phyloP scores from a whole-genome alignment of 805 yeast genomes.

The Candida sakaeoensis region DNA sequence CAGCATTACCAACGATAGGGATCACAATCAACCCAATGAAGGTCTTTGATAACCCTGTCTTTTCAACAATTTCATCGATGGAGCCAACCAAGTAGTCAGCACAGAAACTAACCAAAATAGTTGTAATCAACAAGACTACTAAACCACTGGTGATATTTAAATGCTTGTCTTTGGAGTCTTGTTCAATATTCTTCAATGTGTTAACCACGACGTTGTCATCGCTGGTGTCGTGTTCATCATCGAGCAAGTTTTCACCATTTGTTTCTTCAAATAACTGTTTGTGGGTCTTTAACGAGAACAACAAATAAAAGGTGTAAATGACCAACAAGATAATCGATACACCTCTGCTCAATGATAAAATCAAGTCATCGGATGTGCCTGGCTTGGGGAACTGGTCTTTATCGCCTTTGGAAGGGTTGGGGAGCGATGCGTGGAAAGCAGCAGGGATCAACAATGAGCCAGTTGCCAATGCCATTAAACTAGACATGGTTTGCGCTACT shows the following conservation, averaged over 20 bases:
- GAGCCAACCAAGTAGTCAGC: conserved; percentile 94
- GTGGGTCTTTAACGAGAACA: conserved; percentile 90
- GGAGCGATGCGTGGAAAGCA: conserved; percentile 85
- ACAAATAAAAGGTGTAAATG: conserved; percentile 72
- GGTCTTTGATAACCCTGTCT: conserved; percentile 86
- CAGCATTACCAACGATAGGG: conserved; percentile 98
- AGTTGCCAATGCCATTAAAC: conserved; percentile 86
- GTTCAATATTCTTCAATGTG: conserved; percentile 12
- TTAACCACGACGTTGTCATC: conserved; percentile 38
- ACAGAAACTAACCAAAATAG: conserved; percentile 78
- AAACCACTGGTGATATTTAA: conserved; percentile 56
- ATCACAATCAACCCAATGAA: conserved; percentile 90
- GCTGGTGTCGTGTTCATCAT: conserved; percentile 19
- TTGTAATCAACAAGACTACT: conserved; percentile 54
- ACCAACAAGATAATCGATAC: conserved; percentile 74
- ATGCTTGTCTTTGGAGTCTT: conserved; percentile 29
- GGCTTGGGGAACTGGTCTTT: conserved; percentile 33
- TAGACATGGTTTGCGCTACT: conserved; percentile 97
- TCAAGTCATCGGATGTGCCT: conserved; percentile 39
- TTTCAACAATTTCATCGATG: conserved; percentile 81
- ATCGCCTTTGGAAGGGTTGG: conserved; percentile 33
- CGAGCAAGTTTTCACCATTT: conserved; percentile 1
- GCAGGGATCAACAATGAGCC: conserved; percentile 92
- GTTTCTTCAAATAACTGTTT: conserved; percentile 62
- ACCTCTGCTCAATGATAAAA: conserved; percentile 78